Base-by-base conservation (phyloP, 306 rosid species). In the Vigna reflexopilosa region DNA sequence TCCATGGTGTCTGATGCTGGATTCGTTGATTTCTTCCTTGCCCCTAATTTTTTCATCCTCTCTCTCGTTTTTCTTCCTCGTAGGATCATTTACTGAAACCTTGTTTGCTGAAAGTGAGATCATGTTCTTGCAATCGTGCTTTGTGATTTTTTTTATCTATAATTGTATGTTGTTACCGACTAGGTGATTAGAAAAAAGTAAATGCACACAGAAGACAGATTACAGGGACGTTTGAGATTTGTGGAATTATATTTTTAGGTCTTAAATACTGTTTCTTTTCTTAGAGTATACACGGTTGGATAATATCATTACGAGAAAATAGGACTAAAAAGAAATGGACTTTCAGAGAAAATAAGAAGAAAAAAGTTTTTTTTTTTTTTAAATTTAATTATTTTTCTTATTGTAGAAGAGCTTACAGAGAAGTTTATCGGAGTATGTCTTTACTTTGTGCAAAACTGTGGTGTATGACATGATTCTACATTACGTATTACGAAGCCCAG, bases 1-100 rank as follows among this genome's bases (percentile, higher is more conserved):
- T n/a, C 15, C 20, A 72, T 13, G 40, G 11, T 59, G 9, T 1
- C 51, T 42, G 44, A 45, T 1, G 2, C 50, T 54, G 38, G 65
- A 17, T 54, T 72, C 58, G n/a, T 71, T 51, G 73, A 55, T 73
- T 73, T 64, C 44, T 69, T 17, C 19, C 22, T 61, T 61, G 9
- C 28, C 36, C 47, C 11, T 30, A 38, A 15, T 12, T 6, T 45
- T 42, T 42, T 42, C 13, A 9, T 40, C 9, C 45, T 8, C 44
- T 36, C 8, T 38, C 45, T 42, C 47, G 11, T 2, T 9, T 9
- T 42, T 8, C 47, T 42, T 42, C 47, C 45, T 40, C 8, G 8
- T 38, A 1, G 2, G 10, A 38, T 38, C 9, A 2, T 38, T 40
- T 40, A 40, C 45, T 9, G 45, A 40, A 40, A 8, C 45, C 34